Evolutionary conservation across 768 basidiomycete species (phyloP), one percentile per base, ranked within the genome.

Genomic region (Termitomyces sp.): DNA sequence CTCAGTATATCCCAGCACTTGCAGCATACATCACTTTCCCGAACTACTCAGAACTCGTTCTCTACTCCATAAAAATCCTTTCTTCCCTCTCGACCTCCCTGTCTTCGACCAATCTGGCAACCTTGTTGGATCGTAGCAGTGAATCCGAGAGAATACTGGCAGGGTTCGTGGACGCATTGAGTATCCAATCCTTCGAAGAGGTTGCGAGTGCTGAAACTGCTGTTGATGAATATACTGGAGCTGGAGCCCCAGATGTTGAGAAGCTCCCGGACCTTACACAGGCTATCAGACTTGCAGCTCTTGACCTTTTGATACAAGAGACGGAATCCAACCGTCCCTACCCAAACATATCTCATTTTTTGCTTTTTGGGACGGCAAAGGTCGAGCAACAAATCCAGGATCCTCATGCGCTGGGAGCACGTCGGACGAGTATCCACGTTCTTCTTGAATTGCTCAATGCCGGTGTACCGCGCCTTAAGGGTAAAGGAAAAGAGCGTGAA

Each of bases 311-410:
- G 53, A 82, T 92, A 42, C 83, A 84, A 57, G 90, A 88, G 58
- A 94, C 94, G 0, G 74, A 80, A n/a, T 68, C 72, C 0, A 79
- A 75, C 44, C 72, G 80, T 9, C 71, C 83, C 0, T 91, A 84
- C 62, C 94, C 94, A 6, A 97, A 94, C 64, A 66, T 96, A 20
- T 89, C 90, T 0, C 94, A 97, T 71, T 90, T 92, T 72, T 74
- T 98, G 12, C 79, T 97, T 22, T 91, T 95, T 64, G 89, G 90
- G 22, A 75, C 79, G 3, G 69, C 77, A 2, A 76, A 76, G n/a
- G 73, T 74, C 8, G 83, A 86, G 29, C 76, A 86, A 56, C 81
- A 82, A 56, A 86, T 92, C 31, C 85, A 90, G 63, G 90, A 92
- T 66, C 90, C 90, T 2, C 83, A 84, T 64, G 90, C 90, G 5